Evolutionary conservation across 2,329 filamentous ascomycete species (phyloP).

Genomic region (Orbilia blumenaviensis): DNA sequence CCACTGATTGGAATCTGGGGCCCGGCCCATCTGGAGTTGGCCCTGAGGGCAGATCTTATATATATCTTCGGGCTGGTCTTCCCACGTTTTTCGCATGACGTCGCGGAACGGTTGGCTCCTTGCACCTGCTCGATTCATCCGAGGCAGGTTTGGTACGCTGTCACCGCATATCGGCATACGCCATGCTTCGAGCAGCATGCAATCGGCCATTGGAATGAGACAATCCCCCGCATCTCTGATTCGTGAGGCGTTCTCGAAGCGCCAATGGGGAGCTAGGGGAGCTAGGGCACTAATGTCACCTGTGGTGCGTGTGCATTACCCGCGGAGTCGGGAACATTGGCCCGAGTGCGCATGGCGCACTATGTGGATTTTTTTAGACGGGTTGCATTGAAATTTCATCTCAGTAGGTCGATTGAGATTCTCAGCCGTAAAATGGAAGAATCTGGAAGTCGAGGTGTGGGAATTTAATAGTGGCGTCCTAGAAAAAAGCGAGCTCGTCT

Average conservation of each 20-base stretch:
- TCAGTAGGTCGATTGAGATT: not conserved
- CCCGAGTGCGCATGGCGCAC: not conserved
- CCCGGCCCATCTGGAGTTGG: too few species aligned
- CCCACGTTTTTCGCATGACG: not conserved
- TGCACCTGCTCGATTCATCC: not conserved
- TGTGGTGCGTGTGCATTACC: not conserved
- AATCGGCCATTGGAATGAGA: not conserved
- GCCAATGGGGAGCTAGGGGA: not conserved
- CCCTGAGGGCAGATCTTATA: not conserved
- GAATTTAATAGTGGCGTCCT: not conserved
- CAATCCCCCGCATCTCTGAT: not conserved
- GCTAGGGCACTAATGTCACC: not conserved
- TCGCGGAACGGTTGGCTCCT: not conserved
- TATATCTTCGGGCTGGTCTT: not conserved
- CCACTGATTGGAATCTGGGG: not conserved
- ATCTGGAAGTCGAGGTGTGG: not conserved
- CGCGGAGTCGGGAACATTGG: not conserved
- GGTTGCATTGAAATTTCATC: not conserved
- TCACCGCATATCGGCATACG: not conserved
- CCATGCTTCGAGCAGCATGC: not conserved
- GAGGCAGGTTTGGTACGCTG: not conserved
- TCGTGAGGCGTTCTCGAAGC: not conserved
- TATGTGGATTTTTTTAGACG: not conserved
- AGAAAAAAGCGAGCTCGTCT: not conserved
- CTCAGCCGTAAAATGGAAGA: not conserved